Percentiles rank a stretch among this genome's conserved stretches.
phyloP scores from a whole-genome alignment of 192 early-diverging fungal species.

The Backusella circina region DNA sequence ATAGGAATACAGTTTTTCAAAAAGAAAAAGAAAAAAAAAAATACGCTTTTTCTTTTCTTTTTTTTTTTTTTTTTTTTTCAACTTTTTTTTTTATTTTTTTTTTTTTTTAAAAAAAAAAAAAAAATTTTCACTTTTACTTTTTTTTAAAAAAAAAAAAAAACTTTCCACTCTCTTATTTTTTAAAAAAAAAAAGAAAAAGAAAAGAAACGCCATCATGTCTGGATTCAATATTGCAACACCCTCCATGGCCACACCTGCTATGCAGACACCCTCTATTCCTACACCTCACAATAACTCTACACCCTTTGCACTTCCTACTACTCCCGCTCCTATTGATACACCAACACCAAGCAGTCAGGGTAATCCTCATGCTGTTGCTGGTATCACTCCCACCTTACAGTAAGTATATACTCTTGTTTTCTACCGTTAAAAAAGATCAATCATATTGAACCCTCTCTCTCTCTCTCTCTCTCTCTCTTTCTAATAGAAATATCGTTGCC shows the following conservation, averaged over 20 bases:
- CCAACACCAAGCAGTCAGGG: constrained; percentile 36
- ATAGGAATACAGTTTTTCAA: background rate
- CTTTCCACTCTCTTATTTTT: background rate
- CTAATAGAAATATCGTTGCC: constrained; percentile 91
- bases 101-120: too few relatives aligned
- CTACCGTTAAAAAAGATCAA: background rate
- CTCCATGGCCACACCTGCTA: constrained; percentile 31
- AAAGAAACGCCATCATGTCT: constrained; percentile 17
- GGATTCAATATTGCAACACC: constrained; percentile 39
- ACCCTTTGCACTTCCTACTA: constrained; percentile 34
- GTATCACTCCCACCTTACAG: constrained; percentile 58
- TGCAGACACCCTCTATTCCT: constrained; percentile 36
- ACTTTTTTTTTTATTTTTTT: background rate
- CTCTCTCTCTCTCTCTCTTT: too few relatives aligned
- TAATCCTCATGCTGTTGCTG: constrained; percentile 45
- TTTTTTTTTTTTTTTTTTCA: constrained; percentile 13
- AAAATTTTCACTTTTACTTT: background rate
- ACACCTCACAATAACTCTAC: constrained; percentile 24
- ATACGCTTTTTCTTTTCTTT: background rate
- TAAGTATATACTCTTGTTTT: constrained; percentile 34
- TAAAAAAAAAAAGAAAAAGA: background rate
- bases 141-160: background rate
- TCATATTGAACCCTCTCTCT: background rate
- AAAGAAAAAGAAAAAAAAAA: too few relatives aligned
- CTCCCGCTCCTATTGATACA: constrained; percentile 36